These are phyloP conservation scores for Emergomyces orientalis DNA, from an alignment of 2,329 filamentous ascomycete genomes.

Conservation along the genomic window DNA sequence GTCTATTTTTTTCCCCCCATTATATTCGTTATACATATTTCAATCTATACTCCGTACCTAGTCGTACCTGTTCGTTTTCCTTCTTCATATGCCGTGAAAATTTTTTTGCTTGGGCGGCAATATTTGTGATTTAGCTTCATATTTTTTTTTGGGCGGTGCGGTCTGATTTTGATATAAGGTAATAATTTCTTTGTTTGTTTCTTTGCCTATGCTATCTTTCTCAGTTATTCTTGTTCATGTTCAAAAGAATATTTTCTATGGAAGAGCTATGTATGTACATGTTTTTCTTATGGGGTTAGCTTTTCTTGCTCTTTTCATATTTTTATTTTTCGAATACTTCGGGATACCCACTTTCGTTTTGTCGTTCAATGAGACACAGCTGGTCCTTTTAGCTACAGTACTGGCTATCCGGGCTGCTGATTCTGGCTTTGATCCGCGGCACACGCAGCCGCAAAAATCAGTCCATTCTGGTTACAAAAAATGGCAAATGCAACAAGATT, in stretches of 20 bases:
- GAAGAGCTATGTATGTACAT: not conserved
- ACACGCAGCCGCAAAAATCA: not conserved
- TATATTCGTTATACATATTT: slow-evolving; percentile 5
- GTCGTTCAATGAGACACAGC: not conserved
- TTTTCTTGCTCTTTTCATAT: not conserved
- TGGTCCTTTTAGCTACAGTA: not conserved
- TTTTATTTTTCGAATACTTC: not conserved
- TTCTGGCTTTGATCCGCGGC: not conserved
- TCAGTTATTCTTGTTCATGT: not conserved
- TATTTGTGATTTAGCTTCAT: slow-evolving; percentile 2
- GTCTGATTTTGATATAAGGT: not conserved
- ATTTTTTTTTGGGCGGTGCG: not conserved
- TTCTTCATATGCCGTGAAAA: not conserved
- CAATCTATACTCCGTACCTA: not conserved
- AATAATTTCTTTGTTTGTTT: not conserved
- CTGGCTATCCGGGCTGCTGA: not conserved
- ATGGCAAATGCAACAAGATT: not conserved
- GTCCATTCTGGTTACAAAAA: not conserved
- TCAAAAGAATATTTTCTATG: not conserved
- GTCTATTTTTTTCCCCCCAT: not conserved
- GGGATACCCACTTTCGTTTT: not conserved
- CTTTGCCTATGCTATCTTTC: not conserved
- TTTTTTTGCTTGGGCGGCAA: not conserved
- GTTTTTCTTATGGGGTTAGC: not conserved
- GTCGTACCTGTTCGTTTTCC: not conserved